A percentile compares a stretch with the other conserved stretches of the same genome.
These are phyloP conservation scores for Bimuria novae-zelandiae DNA, from an alignment of 2,329 filamentous ascomycete species.

Conservation along the genomic window DNA sequence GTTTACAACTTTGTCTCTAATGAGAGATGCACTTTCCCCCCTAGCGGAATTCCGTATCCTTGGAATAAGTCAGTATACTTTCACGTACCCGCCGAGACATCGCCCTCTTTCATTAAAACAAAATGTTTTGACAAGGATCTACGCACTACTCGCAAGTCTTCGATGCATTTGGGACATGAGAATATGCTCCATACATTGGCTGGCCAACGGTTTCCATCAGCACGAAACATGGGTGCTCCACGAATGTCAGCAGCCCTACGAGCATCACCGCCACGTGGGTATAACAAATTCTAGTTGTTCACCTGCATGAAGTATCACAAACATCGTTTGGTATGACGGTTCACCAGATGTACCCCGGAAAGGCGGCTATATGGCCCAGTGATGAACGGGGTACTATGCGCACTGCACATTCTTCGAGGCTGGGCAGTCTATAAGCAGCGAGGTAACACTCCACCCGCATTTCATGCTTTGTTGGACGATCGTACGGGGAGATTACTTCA, in stretches of 20 bases:
- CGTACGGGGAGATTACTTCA: background rate
- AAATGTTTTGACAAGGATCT: background rate
- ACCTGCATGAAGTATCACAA: background rate
- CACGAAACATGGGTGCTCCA: background rate
- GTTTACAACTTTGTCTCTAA: too few relatives aligned
- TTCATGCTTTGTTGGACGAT: background rate
- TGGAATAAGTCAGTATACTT: too few relatives aligned
- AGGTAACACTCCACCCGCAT: background rate
- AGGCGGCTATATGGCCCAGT: background rate
- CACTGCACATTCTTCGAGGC: too few relatives aligned
- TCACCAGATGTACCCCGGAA: too few relatives aligned
- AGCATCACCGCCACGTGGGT: background rate
- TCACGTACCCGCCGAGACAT: too few relatives aligned
- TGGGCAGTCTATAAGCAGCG: too few relatives aligned
- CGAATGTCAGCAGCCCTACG: constrained; percentile 7
- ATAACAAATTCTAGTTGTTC: background rate
- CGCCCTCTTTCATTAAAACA: too few relatives aligned
- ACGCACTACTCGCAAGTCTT: background rate
- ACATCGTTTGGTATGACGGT: background rate
- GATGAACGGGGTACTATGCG: background rate
- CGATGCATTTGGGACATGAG: background rate
- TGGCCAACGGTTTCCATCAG: background rate
- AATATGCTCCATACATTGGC: background rate
- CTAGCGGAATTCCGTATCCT: too few relatives aligned
- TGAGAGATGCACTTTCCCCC: too few relatives aligned